Base-by-base conservation (phyloP, 2,329 filamentous ascomycete species). In the Celoporthe dispersa region DNA sequence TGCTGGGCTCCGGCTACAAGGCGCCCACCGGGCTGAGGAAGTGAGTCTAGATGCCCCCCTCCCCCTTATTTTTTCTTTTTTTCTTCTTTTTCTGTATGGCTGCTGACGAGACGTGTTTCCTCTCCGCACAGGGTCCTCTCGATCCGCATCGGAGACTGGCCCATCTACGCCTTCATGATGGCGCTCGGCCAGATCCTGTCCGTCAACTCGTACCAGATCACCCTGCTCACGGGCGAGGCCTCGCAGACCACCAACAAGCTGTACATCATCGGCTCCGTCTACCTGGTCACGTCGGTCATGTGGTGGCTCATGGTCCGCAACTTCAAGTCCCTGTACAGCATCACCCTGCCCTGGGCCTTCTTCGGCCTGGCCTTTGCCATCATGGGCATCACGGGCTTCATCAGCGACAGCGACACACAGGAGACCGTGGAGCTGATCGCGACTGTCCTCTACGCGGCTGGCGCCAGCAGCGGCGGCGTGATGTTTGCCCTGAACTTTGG, bases 401-500 rank as follows among this genome's bases (percentile, higher is more conserved):
- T 84, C 60, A 68, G 74, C 0, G 79, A 82, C 39, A 73, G 76
- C 64, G 77, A 76, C 6, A 35, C 41, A 53, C 81, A 85, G 51
- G 84, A 82, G 37, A 71, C 71, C 83, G 80, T 90, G 22, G 87
- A 90, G 74, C 86, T 90, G 70, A 81, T 88, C 11, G 90, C 87
- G 11, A 89, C 88, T 6, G 88, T 82, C 6, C 74, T 89, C 37
- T 92, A 92, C 75, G 86, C 88, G 1, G 82, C 85, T 14, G 90
- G 88, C 8, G 90, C 89, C 8, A 85, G 88, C 19, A 87, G 86
- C 61, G 90, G 90, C 28, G 87, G 86, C 0, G 82, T 92, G 71
- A 90, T 88, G 81, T 92, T 92, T 75, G 86, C 89, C 2, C 83
- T 91, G 67, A 91, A 91, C 77, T 91, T 91, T 75, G 89, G 89